Percentiles rank a stretch among this genome's conserved stretches.
These are phyloP conservation scores for Aspergillus udagawae DNA, from an alignment of 2,329 filamentous ascomycete genomes.

Conservation along the genomic window DNA sequence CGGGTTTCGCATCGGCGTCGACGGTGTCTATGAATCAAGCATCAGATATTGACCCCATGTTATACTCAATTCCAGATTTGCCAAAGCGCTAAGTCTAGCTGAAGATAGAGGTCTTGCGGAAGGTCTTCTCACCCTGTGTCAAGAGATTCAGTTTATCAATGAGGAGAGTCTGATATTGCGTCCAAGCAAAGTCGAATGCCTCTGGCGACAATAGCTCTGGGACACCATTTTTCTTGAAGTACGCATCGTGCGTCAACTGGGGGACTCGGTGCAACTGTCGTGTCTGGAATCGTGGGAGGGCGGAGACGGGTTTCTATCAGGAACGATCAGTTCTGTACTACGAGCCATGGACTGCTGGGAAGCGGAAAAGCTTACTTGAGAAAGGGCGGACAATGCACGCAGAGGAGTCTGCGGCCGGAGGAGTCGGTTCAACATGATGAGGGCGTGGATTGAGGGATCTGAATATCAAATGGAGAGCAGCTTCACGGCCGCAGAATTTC, in stretches of 20 bases:
- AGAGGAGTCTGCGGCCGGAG: constrained; percentile 43
- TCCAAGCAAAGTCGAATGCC: constrained; percentile 75
- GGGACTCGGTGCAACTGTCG: constrained; percentile 46
- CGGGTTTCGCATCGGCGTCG: constrained; percentile 57
- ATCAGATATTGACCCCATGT: neutral
- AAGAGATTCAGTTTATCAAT: constrained; percentile 71
- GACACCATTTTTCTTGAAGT: constrained; percentile 53
- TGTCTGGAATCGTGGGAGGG: constrained; percentile 34
- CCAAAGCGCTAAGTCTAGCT: neutral
- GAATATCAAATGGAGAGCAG: constrained; percentile 6
- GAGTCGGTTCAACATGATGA: constrained; percentile 42
- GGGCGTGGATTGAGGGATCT: constrained; percentile 15
- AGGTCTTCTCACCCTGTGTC: constrained; percentile 58
- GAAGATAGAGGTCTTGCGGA: neutral
- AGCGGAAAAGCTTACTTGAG: constrained; percentile 27
- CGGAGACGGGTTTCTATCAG: constrained; percentile 31
- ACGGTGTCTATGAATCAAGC: constrained; percentile 52
- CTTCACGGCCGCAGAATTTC: constrained; percentile 34
- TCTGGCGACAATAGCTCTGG: constrained; percentile 66
- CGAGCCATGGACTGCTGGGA: constrained; percentile 4
- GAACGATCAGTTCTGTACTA: constrained; percentile 1
- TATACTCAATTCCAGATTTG: neutral
- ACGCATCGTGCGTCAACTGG: constrained; percentile 43
- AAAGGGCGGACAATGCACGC: constrained; percentile 36
- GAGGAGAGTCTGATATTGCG: constrained; percentile 71